Evolutionary conservation across 257 asterid species (phyloP), one percentile per base, ranked within the genome.

Genomic region (Solanum virginianum): DNA sequence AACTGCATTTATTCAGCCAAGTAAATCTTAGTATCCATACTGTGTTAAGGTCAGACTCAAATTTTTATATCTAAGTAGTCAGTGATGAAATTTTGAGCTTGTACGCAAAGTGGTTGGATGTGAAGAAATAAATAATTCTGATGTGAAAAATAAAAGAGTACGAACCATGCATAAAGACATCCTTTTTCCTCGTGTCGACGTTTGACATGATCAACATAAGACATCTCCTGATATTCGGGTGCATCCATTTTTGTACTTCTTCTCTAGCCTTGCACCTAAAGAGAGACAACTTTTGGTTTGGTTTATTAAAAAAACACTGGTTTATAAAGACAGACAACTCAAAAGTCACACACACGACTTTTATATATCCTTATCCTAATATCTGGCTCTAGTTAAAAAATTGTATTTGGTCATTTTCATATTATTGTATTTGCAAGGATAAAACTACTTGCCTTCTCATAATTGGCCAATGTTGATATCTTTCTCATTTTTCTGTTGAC

Each of bases 161-260:
- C 71, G 16, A 15, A 86, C 87, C 89, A 89, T 47, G 90, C 89
- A 74, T 88, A 90, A 85, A 85, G 79, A 82, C 86, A 86, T 29
- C 88, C 92, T 80, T 86, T 88, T 29, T 85, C 87, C 83, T 71
- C 84, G 10, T 65, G 86, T 22, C 86, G 83, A 12, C 80, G 70
- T 43, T 89, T 85, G 15, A 85, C 62, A 41, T 84, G 89, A 3
- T 84, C 89, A 6, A 60, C 15, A 49, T 81, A 63, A 57, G 86
- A 59, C 79, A 89, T 77, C 82, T 75, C 54, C 41, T 87, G 85
- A 22, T 62, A 29, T 36, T 36, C 12, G 8, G 89, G 90, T n/a
- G 86, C 89, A 17, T 86, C 89, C 89, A 86, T 86, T 8, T 54
- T 39, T 32, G 53, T 41, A 4, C 49, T 80, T 17, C 15, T 60